Evolutionary conservation across 2,329 filamentous ascomycete species (phyloP).

Genomic region (Aureobasidium subglaciale): DNA sequence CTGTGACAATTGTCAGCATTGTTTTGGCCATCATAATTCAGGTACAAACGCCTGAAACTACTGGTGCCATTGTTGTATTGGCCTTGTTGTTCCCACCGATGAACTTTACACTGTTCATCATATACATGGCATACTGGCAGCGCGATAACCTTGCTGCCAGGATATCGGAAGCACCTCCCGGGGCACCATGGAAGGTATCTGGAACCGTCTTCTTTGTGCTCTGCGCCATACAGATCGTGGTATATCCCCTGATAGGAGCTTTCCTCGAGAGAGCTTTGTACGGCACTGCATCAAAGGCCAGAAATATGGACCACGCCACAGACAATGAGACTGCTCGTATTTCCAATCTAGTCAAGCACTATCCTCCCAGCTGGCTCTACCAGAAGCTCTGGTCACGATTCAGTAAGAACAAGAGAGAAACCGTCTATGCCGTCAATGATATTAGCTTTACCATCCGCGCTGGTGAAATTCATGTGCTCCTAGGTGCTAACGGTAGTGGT

Average conservation of each 20-base stretch:
- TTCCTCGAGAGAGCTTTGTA: slow-evolving; percentile 67
- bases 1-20: slow-evolving; percentile 63
- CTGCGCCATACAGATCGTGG: slow-evolving; percentile 66
- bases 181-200: slow-evolving; percentile 53
- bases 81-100: slow-evolving; percentile 78
- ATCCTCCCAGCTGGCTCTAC: slow-evolving; percentile 57
- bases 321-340: slow-evolving; percentile 57
- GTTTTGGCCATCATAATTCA: slow-evolving; percentile 78
- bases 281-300: slow-evolving; percentile 57
- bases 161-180: slow-evolving; percentile 55
- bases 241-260: slow-evolving; percentile 69
- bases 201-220: slow-evolving; percentile 75
- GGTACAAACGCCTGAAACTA: slow-evolving; percentile 56
- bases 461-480: slow-evolving; percentile 77
- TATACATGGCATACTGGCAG: slow-evolving; percentile 71
- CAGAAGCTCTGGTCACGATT: slow-evolving; percentile 40
- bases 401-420: slow-evolving; percentile 46
- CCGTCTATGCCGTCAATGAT: slow-evolving; percentile 71
- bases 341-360: slow-evolving; percentile 69
- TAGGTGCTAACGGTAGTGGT: slow-evolving; percentile 84
- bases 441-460: slow-evolving; percentile 63
- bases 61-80: slow-evolving; percentile 59
- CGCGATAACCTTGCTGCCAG: slow-evolving; percentile 52
- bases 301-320: slow-evolving; percentile 34
- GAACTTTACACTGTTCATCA: slow-evolving; percentile 81